Conservation (phyloP, 352 stramenopile genomes). For the Sclerospora graminicola region DNA sequence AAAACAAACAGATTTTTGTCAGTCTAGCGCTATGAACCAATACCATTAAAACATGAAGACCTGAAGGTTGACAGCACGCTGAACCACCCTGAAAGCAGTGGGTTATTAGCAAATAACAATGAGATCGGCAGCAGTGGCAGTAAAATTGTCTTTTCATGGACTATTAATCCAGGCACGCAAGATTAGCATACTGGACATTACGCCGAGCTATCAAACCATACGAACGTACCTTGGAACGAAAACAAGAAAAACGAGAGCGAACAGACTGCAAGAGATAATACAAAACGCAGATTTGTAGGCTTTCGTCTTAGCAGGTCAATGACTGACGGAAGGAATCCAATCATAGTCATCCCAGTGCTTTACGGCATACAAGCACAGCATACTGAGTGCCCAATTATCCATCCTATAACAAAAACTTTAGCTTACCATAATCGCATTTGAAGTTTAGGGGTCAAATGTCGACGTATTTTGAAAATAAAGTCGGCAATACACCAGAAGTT, state of each 20-base stretch:
- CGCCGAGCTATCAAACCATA: neutral
- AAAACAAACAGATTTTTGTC: neutral
- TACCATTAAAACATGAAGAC: slow-evolving; percentile 18
- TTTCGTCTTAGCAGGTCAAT: slow-evolving; percentile 58
- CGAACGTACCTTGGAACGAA: slow-evolving; percentile 87
- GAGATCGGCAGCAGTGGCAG: slow-evolving; percentile 87
- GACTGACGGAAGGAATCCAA: slow-evolving; percentile 82
- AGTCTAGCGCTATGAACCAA: neutral
- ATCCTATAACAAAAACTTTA: neutral
- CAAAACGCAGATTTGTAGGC: slow-evolving; percentile 56
- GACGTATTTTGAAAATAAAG: slow-evolving; percentile 63
- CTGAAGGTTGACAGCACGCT: slow-evolving; percentile 76
- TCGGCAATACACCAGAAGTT: slow-evolving; percentile 94
- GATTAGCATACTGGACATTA: slow-evolving; percentile 1
- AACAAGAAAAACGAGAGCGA: slow-evolving; percentile 93
- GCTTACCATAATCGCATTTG: slow-evolving; percentile 71
- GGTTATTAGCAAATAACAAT: slow-evolving; percentile 63
- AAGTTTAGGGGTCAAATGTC: slow-evolving; percentile 28
- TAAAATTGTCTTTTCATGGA: slow-evolving; percentile 96
- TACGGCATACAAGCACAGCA: slow-evolving; percentile 4
- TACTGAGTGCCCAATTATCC: slow-evolving; percentile 1
- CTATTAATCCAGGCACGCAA: slow-evolving; percentile 19
- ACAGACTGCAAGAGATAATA: slow-evolving; percentile 77
- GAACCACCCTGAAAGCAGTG: slow-evolving; percentile 66
- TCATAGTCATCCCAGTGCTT: slow-evolving; percentile 69